Percentiles rank a stretch among this genome's conserved stretches.
Conservation (phyloP, 75 land plant genomes). For the Chamaecyparis obtusa region DNA sequence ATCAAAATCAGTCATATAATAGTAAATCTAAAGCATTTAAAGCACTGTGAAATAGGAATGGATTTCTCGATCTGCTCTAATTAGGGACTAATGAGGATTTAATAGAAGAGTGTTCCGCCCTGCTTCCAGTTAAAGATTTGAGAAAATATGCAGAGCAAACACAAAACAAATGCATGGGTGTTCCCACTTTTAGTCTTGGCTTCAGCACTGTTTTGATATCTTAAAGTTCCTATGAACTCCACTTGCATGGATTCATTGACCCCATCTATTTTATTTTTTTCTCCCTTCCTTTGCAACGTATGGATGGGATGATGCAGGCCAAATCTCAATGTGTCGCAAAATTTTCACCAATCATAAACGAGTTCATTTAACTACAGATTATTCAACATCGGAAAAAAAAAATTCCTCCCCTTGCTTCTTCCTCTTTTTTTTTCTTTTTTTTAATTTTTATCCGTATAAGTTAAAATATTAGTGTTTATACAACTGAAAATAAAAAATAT, state of each 20-base stretch:
- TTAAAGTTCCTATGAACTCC: background rate
- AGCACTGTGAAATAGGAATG: background rate
- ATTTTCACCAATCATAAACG: too few species aligned
- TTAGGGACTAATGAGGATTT: background rate
- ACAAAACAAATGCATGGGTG: background rate
- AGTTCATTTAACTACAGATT: too few species aligned
- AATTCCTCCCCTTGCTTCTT: too few species aligned
- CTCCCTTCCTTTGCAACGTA: background rate
- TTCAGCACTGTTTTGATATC: background rate
- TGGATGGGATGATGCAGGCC: background rate
- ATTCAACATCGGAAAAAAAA: too few species aligned
- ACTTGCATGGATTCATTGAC: background rate
- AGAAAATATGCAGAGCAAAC: background rate
- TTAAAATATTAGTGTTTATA: too few species aligned
- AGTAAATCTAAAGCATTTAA: too few species aligned
- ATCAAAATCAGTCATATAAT: too few species aligned
- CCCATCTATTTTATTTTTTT: background rate
- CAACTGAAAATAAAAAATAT: too few species aligned
- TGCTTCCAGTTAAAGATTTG: background rate
- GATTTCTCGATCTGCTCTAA: background rate
- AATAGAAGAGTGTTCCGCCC: background rate
- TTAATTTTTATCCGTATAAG: too few species aligned
- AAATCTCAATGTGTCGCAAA: too few species aligned
- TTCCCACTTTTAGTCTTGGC: background rate
- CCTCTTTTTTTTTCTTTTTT: too few species aligned